Percentiles rank a stretch among this genome's conserved stretches.
Evolutionary conservation across 1,139 yeast genomes (phyloP).

Genomic region (Magnusiomyces suaveolens): DNA sequence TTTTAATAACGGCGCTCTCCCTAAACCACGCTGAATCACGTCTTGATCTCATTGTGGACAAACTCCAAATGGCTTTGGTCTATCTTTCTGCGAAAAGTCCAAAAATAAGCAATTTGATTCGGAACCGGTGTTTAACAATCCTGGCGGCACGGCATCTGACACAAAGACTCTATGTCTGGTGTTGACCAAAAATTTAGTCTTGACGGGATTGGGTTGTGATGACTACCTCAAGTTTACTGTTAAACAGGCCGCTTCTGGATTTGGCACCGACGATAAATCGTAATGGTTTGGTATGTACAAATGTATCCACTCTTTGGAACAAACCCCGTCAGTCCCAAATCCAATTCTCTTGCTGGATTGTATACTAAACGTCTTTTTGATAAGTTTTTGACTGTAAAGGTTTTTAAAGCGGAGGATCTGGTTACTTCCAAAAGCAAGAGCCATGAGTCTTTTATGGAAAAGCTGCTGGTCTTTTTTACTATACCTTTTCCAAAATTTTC

Average conservation of each 20-base stretch:
- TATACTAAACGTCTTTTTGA: constrained; percentile 81
- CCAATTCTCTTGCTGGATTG: constrained; percentile 77
- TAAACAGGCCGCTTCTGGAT: constrained; percentile 73
- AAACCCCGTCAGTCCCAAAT: constrained; percentile 42
- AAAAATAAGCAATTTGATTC: constrained; percentile 66
- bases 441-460: constrained; percentile 96
- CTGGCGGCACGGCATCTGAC: constrained; percentile 84
- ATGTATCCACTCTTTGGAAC: constrained; percentile 52
- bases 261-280: constrained; percentile 75
- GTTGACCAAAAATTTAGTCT: constrained; percentile 72
- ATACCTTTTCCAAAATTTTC: constrained; percentile 78
- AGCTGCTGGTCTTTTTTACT: constrained; percentile 89
- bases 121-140: constrained; percentile 90
- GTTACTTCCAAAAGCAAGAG: constrained; percentile 63
- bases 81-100: constrained; percentile 81
- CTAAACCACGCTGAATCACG: constrained; percentile 86
- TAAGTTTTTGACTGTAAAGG: constrained; percentile 67
- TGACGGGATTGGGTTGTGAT: constrained; percentile 77
- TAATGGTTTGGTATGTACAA: constrained; percentile 70
- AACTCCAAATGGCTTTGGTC: constrained; percentile 58
- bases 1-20: constrained; percentile 47
- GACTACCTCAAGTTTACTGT: constrained; percentile 85
- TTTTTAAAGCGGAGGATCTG: constrained; percentile 90
- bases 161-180: constrained; percentile 91
- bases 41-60: constrained; percentile 69